Evolutionary conservation across 192 early-diverging fungal species (phyloP), one percentile per base, ranked within the genome.

Genomic region (Pilobolus umbonatus): DNA sequence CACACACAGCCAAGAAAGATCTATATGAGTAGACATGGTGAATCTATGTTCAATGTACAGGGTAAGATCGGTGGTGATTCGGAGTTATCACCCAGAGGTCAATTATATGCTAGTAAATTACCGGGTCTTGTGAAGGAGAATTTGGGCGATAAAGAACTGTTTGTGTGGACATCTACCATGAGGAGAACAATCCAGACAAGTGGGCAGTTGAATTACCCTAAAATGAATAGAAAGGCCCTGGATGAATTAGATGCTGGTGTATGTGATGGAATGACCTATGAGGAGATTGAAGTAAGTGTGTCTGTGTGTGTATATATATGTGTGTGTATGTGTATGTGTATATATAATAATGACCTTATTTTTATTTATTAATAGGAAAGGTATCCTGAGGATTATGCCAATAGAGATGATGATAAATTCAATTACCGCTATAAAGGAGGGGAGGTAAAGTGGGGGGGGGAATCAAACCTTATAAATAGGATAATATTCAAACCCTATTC

Each of bases 231-330:
- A 94, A 98, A 98, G 69, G 91, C 90, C 56, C 73, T 99, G 61
- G 98, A 99, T 72, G 98, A 99, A 69, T 72, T 99, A 43, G 91
- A 97, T 65, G 88, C 92, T 11, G 96, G 98, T 8, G 87, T 93
- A 12, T 99, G 98, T 78, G 98, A 99, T 78, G 94, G 90, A 21
- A 80, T 96, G 72, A 99, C 98, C 5, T 99, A 99, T 75, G 98
- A 99, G 60, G 94, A 98, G 60, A 96, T 99, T 60, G 93, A 92
- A 69, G 80, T 82, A 58, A 52, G 17, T 36, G 9, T 55, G 19
- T 39, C 1, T 15, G 10, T 21, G 8, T 25, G 21, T 45, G 21
- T 45, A 45, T 8, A 45, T 4, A 22, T 46, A 35, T 57, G 11
- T 39, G n/a, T n/a, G n/a, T n/a, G n/a, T n/a, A n/a, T n/a, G n/a